Conservation (phyloP, 495 filamentous ascomycete genomes). For the Aspergillus ostianus region DNA sequence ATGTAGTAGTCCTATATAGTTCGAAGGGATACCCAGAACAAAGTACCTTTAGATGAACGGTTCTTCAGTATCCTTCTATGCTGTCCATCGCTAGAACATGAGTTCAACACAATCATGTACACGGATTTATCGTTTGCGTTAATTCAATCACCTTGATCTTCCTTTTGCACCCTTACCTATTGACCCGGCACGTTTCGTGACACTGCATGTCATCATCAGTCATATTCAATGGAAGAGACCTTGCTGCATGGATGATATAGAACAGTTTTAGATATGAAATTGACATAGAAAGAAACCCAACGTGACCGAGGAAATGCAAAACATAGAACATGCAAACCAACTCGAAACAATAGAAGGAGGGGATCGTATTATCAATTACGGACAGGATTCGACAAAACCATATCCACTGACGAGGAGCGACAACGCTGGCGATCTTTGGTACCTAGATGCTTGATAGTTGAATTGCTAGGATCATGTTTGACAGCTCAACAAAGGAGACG, state of each 20-base stretch:
- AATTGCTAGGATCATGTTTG: slow-evolving; percentile 43
- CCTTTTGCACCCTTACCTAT: no score
- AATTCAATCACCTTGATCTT: no score
- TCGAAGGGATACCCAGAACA: no score
- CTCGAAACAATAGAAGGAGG: not conserved
- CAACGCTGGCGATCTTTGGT: slow-evolving; percentile 19
- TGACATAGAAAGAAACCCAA: not conserved
- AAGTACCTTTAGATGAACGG: no score
- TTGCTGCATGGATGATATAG: not conserved
- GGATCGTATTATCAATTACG: slow-evolving; percentile 19
- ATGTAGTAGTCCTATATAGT: not conserved
- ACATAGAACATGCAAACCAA: not conserved
- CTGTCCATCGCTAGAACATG: no score
- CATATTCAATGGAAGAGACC: not conserved
- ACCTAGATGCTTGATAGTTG: slow-evolving; percentile 36
- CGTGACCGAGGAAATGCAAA: not conserved
- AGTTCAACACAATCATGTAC: no score
- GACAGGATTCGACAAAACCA: slow-evolving; percentile 13
- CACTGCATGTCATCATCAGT: slow-evolving; percentile 3
- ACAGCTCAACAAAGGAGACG: slow-evolving; percentile 37
- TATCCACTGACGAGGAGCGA: slow-evolving; percentile 7
- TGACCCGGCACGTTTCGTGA: no score
- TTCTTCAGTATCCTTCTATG: no score
- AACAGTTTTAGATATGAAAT: not conserved
- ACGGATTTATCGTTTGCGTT: no score